These are phyloP conservation scores for Kluyveromyces sp. DNA, from an alignment of 1,139 yeast genomes.

Conservation along the genomic window DNA sequence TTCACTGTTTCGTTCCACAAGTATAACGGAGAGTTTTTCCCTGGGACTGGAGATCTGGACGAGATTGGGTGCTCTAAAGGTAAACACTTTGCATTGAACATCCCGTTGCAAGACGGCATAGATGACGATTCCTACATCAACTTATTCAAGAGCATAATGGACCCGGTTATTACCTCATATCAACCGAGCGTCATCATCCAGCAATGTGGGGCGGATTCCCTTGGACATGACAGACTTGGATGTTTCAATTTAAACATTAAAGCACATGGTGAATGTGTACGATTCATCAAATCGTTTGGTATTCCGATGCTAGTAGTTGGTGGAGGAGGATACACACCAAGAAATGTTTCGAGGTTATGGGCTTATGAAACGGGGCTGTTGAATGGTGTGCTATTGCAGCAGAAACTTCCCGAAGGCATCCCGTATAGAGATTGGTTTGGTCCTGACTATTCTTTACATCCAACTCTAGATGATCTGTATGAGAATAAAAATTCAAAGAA, in stretches of 20 bases:
- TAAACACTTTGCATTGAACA: slow-evolving; percentile 77
- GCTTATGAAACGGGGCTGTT: slow-evolving; percentile 87
- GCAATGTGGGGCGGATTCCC: slow-evolving; percentile 96
- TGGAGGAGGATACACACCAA: slow-evolving; percentile 96
- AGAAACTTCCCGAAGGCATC: slow-evolving; percentile 66
- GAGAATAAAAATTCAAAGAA: slow-evolving; percentile 84
- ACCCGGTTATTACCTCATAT: slow-evolving; percentile 72
- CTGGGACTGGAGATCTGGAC: slow-evolving; percentile 87
- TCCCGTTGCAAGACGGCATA: slow-evolving; percentile 92
- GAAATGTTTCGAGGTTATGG: slow-evolving; percentile 93
- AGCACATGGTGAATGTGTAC: slow-evolving; percentile 94
- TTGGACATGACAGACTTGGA: slow-evolving; percentile 89
- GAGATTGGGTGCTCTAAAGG: slow-evolving; percentile 88
- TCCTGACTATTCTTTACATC: slow-evolving; percentile 87
- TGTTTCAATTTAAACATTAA: slow-evolving; percentile 84
- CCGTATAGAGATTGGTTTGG: slow-evolving; percentile 88
- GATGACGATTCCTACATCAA: slow-evolving; percentile 85
- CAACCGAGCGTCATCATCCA: slow-evolving; percentile 91
- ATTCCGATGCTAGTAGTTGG: slow-evolving; percentile 88
- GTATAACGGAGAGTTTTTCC: slow-evolving; percentile 92
- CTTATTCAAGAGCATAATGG: slow-evolving; percentile 75
- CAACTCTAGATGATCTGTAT: slow-evolving; percentile 77
- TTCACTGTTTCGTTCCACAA: slow-evolving; percentile 95
- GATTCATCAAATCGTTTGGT: slow-evolving; percentile 76
- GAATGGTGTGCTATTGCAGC: slow-evolving; percentile 68